Evolutionary conservation across 2,329 filamentous ascomycete species (phyloP), one percentile per base, ranked within the genome.

Genomic region (Neofusicoccum umdonicola): DNA sequence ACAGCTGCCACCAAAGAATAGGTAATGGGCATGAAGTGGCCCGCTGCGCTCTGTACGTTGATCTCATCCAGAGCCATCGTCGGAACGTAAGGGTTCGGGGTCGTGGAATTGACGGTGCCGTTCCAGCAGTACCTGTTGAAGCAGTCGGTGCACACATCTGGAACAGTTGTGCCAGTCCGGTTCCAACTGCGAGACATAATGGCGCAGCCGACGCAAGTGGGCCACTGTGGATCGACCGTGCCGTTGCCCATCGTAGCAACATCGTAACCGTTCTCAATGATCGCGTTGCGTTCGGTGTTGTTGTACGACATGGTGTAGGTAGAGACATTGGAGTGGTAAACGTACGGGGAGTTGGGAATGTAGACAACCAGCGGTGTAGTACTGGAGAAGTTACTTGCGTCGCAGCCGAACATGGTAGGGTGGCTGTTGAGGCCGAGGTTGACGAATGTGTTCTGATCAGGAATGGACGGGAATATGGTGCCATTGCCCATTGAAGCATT

Each of bases 51-150:
- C 41, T 65, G 68, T 4, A 71, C 65, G 3, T 70, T 65, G 9
- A 72, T 52, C 39, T 65, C 62, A 11, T 63, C 39, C 31, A 74
- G 39, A 4, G 69, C 67, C 69, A 72, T 41, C 35, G 67, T 34
- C 1, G 76, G 75, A 12, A 65, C 66, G 61, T 77, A 77, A 1
- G 72, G 50, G 7, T 57, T 64, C 1, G 75, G 70, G 0, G 63
- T 69, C 11, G 68, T 69, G 0, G 78, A 79, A 47, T 84, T 78
- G 6, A 79, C 65, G 1, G 86, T 91, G n/a, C 95, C 95, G 75
- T 97, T 86, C 95, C 95, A 99, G 84, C 95, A 99, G 80, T 97
- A 97, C 19, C 81, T 78, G 12, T 81, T 69, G 77, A 97, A 98
- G 80, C 95, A 99, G 57, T 83, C 72, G 48, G 79, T 82, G 80